Base-by-base conservation (phyloP, 164 flowering plant genomes). In the Aristolochia californica region DNA sequence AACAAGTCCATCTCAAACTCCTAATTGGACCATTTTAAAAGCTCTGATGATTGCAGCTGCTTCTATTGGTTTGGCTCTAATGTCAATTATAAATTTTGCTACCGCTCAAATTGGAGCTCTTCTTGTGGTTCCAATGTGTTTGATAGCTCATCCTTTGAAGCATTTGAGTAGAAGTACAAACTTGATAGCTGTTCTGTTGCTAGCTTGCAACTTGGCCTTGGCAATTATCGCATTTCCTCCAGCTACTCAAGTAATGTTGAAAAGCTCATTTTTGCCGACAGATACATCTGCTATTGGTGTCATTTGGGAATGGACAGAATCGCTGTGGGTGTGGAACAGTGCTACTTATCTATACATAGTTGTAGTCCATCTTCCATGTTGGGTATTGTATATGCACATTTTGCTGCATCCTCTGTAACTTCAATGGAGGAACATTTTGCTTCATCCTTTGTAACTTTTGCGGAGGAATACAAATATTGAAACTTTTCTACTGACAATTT, bases 11-110 rank as follows among this genome's bases (percentile, higher is more conserved):
- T 59, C 66, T 61, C 68, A 62, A 23, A 59, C 53, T 24, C 63
- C 47, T n/a, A 76, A 83, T 62, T 93, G 98, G 99, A 71, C 75
- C 43, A 57, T 78, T 26, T 48, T 89, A 63, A 93, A 93, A 63
- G 74, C 99, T 47, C 82, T 80, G 50, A 85, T 79, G 44, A 70
- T 87, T 55, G 77, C 94, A 43, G 70, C 80, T 49, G 78, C 88
- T 55, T 77, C 83, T 56, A 83, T 83, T 45, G 95, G 97, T 51
- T 70, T 93, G 54, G 72, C 83, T 55, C 78, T 89, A 43, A 93
- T 93, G 99, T 93, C 99, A 15, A 75, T 93, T 28, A 81, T 93
- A 24, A 93, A 93, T 75, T 93, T 82, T 61, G 94, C 97, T 20
- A 75, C 97, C 5, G 97, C 99, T 53, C 87, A 87, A 72, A 74